Evolutionary conservation across 176 grass and related monocot species (phyloP), one percentile per base, ranked within the genome.

Genomic region (Zoysia japonica): DNA sequence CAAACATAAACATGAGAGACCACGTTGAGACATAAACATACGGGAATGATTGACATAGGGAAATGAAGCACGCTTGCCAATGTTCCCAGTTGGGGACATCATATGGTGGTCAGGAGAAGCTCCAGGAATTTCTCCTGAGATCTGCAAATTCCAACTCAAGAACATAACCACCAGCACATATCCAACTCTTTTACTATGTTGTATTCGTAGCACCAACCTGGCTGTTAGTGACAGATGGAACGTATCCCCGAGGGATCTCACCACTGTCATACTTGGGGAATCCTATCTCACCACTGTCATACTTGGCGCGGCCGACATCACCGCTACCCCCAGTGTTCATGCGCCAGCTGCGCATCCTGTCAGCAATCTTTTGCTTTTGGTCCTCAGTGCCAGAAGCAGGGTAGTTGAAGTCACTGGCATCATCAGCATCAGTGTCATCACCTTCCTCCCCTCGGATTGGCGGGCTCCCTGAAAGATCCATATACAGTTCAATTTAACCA

Each of bases 81-180:
- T 91, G 65, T 89, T 89, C 61, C 84, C 88, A 9, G 90, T 91
- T 77, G 96, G 96, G 44, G 96, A 99, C 96, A 99, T 99, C 88
- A 95, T 95, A 87, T 99, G 96, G 73, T 99, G 96, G 68, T 99
- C 92, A 86, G 96, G 96, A 11, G 92, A 99, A 66, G 90, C 88
- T 82, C 90, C 92, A 70, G 96, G 88, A 40, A 99, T 84, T 83
- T 99, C 96, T 41, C 96, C 92, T 1, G 96, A 99, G 71, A 99
- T 82, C 96, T 99, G 90, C 78, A 81, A 75, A 71, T 81, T 60
- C 67, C 38, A 78, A 75, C 17, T 82, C 12, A 72, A 81, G 12
- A 79, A 74, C 7, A 9, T 89, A 76, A 73, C 19, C 7, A 68
- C 52, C 12, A 62, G 11, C 5, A 4, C 14, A 66, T 60, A 49